Percentiles rank a stretch among this genome's conserved stretches.
Conservation (phyloP, 805 yeast species). For the Cyberlindnera xishuangbannaensis region DNA sequence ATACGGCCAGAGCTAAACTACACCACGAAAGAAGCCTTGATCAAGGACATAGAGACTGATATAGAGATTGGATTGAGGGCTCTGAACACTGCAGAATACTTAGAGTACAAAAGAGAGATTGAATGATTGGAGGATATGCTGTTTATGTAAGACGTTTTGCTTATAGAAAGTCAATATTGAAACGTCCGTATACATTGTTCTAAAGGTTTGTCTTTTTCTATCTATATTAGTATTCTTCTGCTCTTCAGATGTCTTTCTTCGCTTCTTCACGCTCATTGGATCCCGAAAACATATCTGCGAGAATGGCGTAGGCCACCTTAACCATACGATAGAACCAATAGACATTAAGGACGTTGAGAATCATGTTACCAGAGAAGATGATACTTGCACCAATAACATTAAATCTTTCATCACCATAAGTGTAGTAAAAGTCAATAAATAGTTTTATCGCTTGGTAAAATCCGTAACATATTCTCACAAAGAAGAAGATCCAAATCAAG, state of each 20-base stretch:
- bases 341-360: constrained; percentile 57
- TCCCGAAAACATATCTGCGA: constrained; percentile 25
- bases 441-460: constrained; percentile 53
- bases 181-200: too few relatives aligned
- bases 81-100: constrained; percentile 39
- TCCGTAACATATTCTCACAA: constrained; percentile 72
- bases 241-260: constrained; percentile 21
- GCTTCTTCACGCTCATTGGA: constrained; percentile 20
- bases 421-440: constrained; percentile 37
- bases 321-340: constrained; percentile 82
- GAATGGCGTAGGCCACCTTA: constrained; percentile 47
- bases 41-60: constrained; percentile 77
- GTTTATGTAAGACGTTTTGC: too few relatives aligned
- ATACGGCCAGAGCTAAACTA: constrained; percentile 88
- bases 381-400: constrained; percentile 33
- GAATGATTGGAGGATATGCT: too few relatives aligned
- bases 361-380: constrained; percentile 39
- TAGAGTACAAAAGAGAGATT: constrained; percentile 23
- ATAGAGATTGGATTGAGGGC: constrained; percentile 57
- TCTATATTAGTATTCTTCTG: not conserved
- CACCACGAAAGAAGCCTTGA: constrained; percentile 74
- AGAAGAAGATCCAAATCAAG: constrained; percentile 59
- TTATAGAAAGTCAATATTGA: too few relatives aligned
- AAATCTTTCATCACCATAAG: constrained; percentile 35
- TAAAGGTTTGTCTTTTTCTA: too few relatives aligned